Evolutionary conservation across 2,329 filamentous ascomycete genomes (phyloP).

Genomic region (Metarhizium brunneum): DNA sequence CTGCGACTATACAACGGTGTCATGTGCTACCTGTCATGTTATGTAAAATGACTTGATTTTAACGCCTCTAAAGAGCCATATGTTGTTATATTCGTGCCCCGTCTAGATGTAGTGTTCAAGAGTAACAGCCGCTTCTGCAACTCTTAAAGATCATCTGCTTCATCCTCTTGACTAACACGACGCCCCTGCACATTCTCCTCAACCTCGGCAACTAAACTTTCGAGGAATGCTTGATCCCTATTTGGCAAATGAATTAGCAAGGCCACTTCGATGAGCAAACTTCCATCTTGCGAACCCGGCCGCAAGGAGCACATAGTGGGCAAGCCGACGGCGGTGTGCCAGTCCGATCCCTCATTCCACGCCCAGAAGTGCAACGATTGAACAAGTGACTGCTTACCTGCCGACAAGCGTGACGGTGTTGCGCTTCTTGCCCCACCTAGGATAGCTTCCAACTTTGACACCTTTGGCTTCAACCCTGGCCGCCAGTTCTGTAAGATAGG

Average conservation of each 20-base stretch:
- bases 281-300: background rate
- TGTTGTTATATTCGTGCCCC: too few relatives aligned
- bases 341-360: too few relatives aligned
- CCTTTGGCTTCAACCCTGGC: slow-evolving; percentile 62
- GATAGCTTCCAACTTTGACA: slow-evolving; percentile 93
- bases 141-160: slow-evolving; percentile 42
- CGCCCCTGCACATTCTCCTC: slow-evolving; percentile 65
- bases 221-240: slow-evolving; percentile 66
- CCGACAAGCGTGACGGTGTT: slow-evolving; percentile 89
- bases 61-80: too few relatives aligned
- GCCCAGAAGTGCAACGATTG: background rate
- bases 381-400: slow-evolving; percentile 24
- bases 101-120: too few relatives aligned
- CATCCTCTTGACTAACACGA: slow-evolving; percentile 61
- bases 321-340: background rate
- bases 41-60: too few relatives aligned
- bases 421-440: slow-evolving; percentile 75
- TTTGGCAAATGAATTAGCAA: slow-evolving; percentile 9
- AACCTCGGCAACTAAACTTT: slow-evolving; percentile 70
- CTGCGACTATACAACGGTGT: too few relatives aligned
- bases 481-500: slow-evolving; percentile 73
- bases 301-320: background rate
- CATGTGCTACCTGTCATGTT: too few relatives aligned
- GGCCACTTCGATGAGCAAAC: too few relatives aligned
- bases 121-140: too few relatives aligned